Percentiles rank a stretch among this genome's conserved stretches.
Conservation (phyloP, 2,329 filamentous ascomycete genomes). For the Fusarium robinianum region DNA sequence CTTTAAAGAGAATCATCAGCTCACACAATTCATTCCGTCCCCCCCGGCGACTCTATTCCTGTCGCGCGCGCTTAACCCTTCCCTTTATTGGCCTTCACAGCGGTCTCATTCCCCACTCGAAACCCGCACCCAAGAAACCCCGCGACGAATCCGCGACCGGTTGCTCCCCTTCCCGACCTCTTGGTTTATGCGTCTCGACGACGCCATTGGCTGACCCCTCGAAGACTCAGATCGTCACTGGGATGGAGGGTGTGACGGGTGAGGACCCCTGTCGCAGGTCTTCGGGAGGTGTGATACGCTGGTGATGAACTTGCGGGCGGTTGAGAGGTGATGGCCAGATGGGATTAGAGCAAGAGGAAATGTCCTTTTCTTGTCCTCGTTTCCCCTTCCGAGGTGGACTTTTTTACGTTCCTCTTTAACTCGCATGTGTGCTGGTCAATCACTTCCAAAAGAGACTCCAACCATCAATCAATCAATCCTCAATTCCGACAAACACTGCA, state of each 20-base stretch:
- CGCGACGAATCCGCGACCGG: slow-evolving; percentile 32
- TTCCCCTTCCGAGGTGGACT: slow-evolving; percentile 7
- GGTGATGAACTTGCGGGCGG: slow-evolving; percentile 4
- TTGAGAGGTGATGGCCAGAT: slow-evolving; percentile 7
- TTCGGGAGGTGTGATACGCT: no score
- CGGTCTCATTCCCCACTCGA: not conserved
- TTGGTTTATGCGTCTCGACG: not conserved
- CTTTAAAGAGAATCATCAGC: slow-evolving; percentile 9
- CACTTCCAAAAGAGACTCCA: slow-evolving; percentile 1
- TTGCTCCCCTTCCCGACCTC: slow-evolving; percentile 18
- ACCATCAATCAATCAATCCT: not conserved
- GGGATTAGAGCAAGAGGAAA: not conserved
- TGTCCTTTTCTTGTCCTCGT: slow-evolving; percentile 21
- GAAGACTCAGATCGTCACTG: slow-evolving; percentile 21
- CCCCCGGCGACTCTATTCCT: not conserved
- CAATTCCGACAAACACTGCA: not conserved
- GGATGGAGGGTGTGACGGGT: slow-evolving; percentile 24
- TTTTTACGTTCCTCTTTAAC: slow-evolving; percentile 22
- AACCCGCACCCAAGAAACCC: slow-evolving; percentile 13
- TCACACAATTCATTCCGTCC: slow-evolving; percentile 2
- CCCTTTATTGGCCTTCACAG: slow-evolving; percentile 22
- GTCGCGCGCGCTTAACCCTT: slow-evolving; percentile 22
- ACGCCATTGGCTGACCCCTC: slow-evolving; percentile 12
- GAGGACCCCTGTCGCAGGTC: slow-evolving; percentile 27
- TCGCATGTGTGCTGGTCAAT: slow-evolving; percentile 32